Evolutionary conservation across 2,329 filamentous ascomycete genomes (phyloP).

Genomic region (Fusarium sublunatum): DNA sequence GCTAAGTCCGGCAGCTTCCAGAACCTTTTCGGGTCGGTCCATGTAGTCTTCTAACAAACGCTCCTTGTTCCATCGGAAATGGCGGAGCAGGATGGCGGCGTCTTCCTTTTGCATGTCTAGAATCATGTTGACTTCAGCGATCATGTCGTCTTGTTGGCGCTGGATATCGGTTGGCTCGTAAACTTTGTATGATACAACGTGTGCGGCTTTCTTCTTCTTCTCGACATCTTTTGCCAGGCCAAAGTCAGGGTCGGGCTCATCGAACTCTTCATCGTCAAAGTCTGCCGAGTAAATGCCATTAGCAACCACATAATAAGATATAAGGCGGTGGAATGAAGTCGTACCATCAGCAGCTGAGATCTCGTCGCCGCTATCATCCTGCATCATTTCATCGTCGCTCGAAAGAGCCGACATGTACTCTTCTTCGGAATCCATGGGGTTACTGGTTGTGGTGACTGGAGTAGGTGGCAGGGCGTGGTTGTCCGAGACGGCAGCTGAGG

Average conservation of each 20-base stretch:
- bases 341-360: slow-evolving; percentile 65
- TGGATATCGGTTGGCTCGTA: slow-evolving; percentile 84
- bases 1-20: slow-evolving; percentile 86
- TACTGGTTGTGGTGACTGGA: slow-evolving; percentile 64
- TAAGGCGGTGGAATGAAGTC: slow-evolving; percentile 26
- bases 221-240: slow-evolving; percentile 70
- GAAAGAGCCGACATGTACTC: slow-evolving; percentile 89
- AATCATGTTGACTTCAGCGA: slow-evolving; percentile 91
- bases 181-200: slow-evolving; percentile 87
- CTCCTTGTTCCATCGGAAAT: slow-evolving; percentile 97
- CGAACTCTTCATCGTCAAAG: slow-evolving; percentile 68
- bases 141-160: slow-evolving; percentile 83
- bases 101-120: slow-evolving; percentile 90
- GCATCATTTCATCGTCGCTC: slow-evolving; percentile 77
- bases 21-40: slow-evolving; percentile 81
- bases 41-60: slow-evolving; percentile 95
- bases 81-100: slow-evolving; percentile 86
- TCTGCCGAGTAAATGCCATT: slow-evolving; percentile 53
- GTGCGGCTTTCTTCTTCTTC: slow-evolving; percentile 77
- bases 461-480: slow-evolving; percentile 65
- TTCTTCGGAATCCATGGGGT: slow-evolving; percentile 93
- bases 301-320: slow-evolving; percentile 28
- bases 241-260: slow-evolving; percentile 66
- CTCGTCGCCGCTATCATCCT: slow-evolving; percentile 82
- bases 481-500: slow-evolving; percentile 60